A percentile compares a stretch with the other conserved stretches of the same genome.
Evolutionary conservation across 495 filamentous ascomycete species (phyloP).

Genomic region (Lasiosphaeria ovina): DNA sequence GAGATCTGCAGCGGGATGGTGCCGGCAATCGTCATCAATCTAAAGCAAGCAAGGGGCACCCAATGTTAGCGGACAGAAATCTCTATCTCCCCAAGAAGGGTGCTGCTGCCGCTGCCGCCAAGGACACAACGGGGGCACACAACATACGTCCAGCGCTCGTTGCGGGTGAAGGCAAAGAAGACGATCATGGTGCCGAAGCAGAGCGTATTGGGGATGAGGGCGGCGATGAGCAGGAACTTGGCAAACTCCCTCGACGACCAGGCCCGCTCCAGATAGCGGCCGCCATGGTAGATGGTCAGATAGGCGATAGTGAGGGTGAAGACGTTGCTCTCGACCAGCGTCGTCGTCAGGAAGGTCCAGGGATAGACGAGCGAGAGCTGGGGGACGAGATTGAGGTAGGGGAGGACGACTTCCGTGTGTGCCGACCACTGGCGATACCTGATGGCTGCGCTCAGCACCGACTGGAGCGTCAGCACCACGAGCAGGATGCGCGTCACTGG

Average conservation of each 20-base stretch:
- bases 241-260: constrained; percentile 92
- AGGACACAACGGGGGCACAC: not conserved
- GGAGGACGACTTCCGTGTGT: constrained; percentile 62
- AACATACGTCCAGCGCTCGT: constrained; percentile 67
- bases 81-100: not conserved
- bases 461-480: constrained; percentile 68
- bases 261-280: constrained; percentile 91
- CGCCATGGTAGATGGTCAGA: constrained; percentile 85
- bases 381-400: constrained; percentile 84
- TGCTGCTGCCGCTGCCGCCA: not conserved
- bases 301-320: constrained; percentile 80
- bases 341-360: constrained; percentile 85
- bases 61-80: not conserved
- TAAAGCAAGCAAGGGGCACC: constrained; percentile 29
- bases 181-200: constrained; percentile 70
- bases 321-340: constrained; percentile 90
- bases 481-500: constrained; percentile 84
- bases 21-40: constrained; percentile 77
- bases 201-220: constrained; percentile 75
- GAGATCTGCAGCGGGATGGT: constrained; percentile 86
- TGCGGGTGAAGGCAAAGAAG: constrained; percentile 67
- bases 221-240: constrained; percentile 79
- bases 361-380: constrained; percentile 81
- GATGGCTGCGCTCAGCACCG: constrained; percentile 75
- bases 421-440: constrained; percentile 63